These are phyloP conservation scores for Trametes meyenii DNA, from an alignment of 768 basidiomycete genomes.

Conservation along the genomic window DNA sequence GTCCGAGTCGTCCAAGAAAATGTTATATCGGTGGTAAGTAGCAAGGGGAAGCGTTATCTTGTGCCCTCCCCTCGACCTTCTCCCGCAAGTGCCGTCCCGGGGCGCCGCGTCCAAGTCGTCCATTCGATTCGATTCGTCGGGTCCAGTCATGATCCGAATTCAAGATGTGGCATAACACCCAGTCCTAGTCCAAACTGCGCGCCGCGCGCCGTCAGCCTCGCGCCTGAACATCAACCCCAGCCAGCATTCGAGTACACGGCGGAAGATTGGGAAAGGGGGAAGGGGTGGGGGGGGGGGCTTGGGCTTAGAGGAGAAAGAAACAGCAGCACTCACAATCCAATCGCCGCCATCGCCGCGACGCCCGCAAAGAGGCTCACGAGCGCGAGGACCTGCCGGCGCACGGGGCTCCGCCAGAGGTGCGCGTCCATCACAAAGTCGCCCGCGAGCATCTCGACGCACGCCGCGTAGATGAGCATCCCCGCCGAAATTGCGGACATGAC, in stretches of 20 bases:
- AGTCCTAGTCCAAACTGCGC: constrained; percentile 6
- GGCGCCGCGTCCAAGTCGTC: no score
- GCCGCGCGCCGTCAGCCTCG: not conserved
- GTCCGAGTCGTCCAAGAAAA: not conserved
- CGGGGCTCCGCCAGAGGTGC: constrained; percentile 44
- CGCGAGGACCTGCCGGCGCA: constrained; percentile 53
- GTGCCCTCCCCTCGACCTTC: not conserved
- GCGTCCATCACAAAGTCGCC: constrained; percentile 84
- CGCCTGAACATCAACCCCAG: no score
- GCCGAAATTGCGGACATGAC: constrained; percentile 82
- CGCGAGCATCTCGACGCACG: constrained; percentile 86
- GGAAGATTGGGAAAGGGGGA: no score
- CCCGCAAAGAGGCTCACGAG: constrained; percentile 64
- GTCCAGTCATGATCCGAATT: not conserved
- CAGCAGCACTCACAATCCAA: constrained; percentile 27
- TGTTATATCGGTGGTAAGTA: no score
- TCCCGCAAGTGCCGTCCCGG: not conserved
- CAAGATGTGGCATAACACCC: no score
- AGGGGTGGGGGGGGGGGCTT: no score
- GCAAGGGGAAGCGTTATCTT: not conserved
- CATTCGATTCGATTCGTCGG: no score
- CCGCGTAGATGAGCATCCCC: constrained; percentile 82
- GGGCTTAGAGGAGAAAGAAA: no score
- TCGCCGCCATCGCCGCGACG: constrained; percentile 53
- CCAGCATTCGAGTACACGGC: no score